Conservation (phyloP, 148 eudicot genomes). For the Diospyros kaki region DNA sequence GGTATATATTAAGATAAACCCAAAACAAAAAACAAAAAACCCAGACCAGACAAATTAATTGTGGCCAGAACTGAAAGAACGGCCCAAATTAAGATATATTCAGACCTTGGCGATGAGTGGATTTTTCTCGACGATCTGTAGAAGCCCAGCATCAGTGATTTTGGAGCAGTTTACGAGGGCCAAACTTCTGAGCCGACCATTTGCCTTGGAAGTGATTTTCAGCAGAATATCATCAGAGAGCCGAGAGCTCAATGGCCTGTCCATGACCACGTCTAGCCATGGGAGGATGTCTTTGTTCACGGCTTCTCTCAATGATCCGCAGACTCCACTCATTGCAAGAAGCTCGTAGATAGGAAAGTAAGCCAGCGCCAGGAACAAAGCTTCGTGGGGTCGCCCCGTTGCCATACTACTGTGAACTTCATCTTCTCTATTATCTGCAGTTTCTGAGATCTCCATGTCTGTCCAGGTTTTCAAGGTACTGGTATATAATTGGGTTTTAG, state of each 20-base stretch:
- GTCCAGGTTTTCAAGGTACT: background rate
- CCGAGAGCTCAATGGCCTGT: conserved; percentile 37
- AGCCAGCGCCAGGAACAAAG: conserved; percentile 53
- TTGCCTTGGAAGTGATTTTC: conserved; percentile 40
- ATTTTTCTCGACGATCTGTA: conserved; percentile 37
- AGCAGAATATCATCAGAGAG: conserved; percentile 41
- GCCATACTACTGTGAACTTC: conserved; percentile 2
- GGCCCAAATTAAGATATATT: too few relatives aligned
- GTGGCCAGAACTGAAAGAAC: too few relatives aligned
- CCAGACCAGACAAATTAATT: too few relatives aligned
- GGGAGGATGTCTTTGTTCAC: conserved; percentile 47
- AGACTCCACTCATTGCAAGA: conserved; percentile 42
- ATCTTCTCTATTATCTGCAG: background rate
- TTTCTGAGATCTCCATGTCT: background rate
- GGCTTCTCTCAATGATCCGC: conserved; percentile 52
- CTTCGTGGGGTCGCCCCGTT: conserved; percentile 43
- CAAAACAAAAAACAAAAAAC: too few relatives aligned
- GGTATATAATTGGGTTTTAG: too few relatives aligned
- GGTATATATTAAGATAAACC: too few relatives aligned
- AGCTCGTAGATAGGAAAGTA: conserved; percentile 72
- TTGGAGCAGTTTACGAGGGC: conserved; percentile 46
- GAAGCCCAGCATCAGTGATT: conserved; percentile 61
- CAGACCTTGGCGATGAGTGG: conserved; percentile 63
- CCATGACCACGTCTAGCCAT: conserved; percentile 57
- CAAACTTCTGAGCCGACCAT: conserved; percentile 53